These are phyloP conservation scores for Globisporangium carolinianum DNA, from an alignment of 352 stramenopile species.

Conservation along the genomic window DNA sequence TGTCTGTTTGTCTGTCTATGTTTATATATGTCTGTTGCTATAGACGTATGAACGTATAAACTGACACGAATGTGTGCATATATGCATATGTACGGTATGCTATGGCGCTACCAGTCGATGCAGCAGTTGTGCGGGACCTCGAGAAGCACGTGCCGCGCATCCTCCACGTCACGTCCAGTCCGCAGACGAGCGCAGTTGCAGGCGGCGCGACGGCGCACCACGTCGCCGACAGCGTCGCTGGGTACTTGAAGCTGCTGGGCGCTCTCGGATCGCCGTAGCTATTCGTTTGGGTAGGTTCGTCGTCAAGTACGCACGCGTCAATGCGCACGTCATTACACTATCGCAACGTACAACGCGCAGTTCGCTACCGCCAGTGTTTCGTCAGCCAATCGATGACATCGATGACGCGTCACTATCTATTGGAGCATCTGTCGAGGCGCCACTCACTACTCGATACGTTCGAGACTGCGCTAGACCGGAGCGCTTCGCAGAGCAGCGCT, in stretches of 20 bases:
- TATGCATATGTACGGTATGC: too few species aligned
- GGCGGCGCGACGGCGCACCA: constrained; percentile 37
- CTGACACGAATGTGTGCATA: neutral
- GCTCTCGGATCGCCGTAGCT: constrained; percentile 11
- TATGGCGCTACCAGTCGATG: constrained; percentile 37
- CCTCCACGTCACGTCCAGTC: constrained; percentile 38
- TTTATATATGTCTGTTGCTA: too few species aligned
- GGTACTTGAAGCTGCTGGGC: constrained; percentile 60
- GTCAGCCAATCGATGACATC: too few species aligned
- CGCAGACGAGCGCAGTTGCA: constrained; percentile 14
- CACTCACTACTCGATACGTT: constrained; percentile 1
- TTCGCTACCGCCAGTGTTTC: too few species aligned
- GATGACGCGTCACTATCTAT: too few species aligned
- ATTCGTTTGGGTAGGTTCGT: too few species aligned
- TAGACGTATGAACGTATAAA: neutral
- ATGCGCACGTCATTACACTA: too few species aligned
- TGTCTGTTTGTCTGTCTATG: neutral
- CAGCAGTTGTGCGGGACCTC: constrained; percentile 43
- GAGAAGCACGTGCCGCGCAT: constrained; percentile 76
- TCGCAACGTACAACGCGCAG: too few species aligned
- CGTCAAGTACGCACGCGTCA: too few species aligned
- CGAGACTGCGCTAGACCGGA: too few species aligned
- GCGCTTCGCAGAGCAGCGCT: too few species aligned
- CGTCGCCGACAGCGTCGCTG: constrained; percentile 54
- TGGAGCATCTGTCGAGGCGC: too few species aligned